Base-by-base conservation (phyloP, 2,329 filamentous ascomycete species). In the Pyrenochaeta sp. region DNA sequence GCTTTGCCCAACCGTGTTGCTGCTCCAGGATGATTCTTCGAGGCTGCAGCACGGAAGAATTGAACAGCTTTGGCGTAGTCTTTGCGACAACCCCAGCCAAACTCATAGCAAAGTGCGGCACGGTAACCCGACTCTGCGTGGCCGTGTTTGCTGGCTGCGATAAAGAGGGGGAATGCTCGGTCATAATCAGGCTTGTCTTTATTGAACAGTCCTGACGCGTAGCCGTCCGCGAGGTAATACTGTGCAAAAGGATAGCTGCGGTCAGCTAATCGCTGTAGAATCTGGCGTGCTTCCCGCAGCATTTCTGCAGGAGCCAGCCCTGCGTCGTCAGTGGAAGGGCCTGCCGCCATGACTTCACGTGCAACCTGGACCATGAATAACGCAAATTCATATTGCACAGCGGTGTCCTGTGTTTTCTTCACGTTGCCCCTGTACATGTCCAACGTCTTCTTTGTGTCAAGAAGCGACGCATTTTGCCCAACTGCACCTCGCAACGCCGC, bases 351-450 rank as follows among this genome's bases (percentile, higher is more conserved):
- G 40, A 90, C 85, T 71, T 96, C 91, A 72, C 92, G 90, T 35
- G 94, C 93, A 1, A 92, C 89, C 41, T 93, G 91, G 63, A 98
- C 89, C 80, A 99, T 87, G 75, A 96, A 97, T 32, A 98, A 85
- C 2, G 95, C 95, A 77, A 99, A 98, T 27, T 96, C 95, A 75
- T 98, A 98, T 75, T 97, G 92, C 30, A 96, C 90, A 3, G 90
- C 88, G 14, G 89, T 83, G 75, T 97, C 92, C 58, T 90, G 95
- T 2, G 95, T 96, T 81, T 99, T 99, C 80, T 97, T 98, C 53
- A 97, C 91, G 70, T 98, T 99, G 49, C 90, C 89, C 39, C 94
- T 86, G 75, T 99, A 99, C 94, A 98, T 97, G 49, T 98, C 93
- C 43, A 99, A 85, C 1, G 95, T 99, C 78, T 98, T 93, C 71